Percentiles rank a stretch among this genome's conserved stretches.
Conservation (phyloP, 352 stramenopile genomes). For the Discostella stelligera region DNA sequence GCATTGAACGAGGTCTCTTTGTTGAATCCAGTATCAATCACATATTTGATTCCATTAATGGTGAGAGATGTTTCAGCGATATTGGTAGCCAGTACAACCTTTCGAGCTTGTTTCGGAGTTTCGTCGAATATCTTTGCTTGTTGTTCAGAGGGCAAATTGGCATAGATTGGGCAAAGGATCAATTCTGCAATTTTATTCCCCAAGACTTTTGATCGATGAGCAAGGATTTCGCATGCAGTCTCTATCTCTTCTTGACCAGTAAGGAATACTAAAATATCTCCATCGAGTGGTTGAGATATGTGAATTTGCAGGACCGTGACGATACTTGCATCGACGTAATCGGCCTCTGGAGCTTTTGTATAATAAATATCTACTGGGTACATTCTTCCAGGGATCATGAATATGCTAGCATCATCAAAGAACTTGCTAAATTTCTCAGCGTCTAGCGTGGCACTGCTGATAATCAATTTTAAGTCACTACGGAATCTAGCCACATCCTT, state of each 20-base stretch:
- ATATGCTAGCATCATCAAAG: constrained; percentile 98
- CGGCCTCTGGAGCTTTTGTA: constrained; percentile 96
- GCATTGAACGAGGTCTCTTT: constrained; percentile 99
- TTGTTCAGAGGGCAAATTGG: constrained; percentile 95
- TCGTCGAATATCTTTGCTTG: constrained; percentile 99
- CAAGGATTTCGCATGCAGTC: constrained; percentile 92
- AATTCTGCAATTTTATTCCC: constrained; percentile 97
- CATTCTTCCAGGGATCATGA: constrained; percentile 96
- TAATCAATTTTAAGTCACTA: constrained; percentile 97
- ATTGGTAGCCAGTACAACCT: constrained; percentile 99
- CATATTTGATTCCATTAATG: constrained; percentile 98
- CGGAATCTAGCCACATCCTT: constrained; percentile 97
- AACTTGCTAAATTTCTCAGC: constrained; percentile 98
- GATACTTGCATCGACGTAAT: constrained; percentile 98
- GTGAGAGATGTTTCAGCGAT: constrained; percentile 99
- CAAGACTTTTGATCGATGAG: constrained; percentile 88
- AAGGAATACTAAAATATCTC: constrained; percentile 99
- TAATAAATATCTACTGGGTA: constrained; percentile 94
- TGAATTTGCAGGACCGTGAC: constrained; percentile 99
- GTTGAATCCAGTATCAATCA: constrained; percentile 99
- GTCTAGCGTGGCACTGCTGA: constrained; percentile 95
- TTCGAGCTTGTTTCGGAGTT: constrained; percentile 92
- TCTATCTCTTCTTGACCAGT: constrained; percentile 99
- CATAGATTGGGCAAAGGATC: constrained; percentile 98
- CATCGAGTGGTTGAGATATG: constrained; percentile 93